These are phyloP conservation scores for Hypoxylon sp. DNA, from an alignment of 2,329 filamentous ascomycete genomes.

Conservation along the genomic window DNA sequence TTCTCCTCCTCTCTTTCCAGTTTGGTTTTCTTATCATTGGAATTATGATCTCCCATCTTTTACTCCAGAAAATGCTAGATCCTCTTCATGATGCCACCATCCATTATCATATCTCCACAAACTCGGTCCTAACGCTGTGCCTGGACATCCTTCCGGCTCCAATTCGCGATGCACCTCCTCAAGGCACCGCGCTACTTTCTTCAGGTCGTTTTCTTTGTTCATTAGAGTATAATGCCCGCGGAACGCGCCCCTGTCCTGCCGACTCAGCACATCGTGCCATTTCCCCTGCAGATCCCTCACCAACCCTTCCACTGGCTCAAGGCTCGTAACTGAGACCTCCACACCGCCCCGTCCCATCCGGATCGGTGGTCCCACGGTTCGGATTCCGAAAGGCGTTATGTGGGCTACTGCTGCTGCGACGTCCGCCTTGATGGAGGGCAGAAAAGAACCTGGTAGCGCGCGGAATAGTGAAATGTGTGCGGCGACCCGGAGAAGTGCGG, in stretches of 20 bases:
- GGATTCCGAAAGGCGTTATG: slow-evolving; percentile 25
- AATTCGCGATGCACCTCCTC: slow-evolving; percentile 24
- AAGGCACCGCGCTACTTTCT: slow-evolving; percentile 26
- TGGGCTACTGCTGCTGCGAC: slow-evolving; percentile 7
- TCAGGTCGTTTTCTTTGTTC: slow-evolving; percentile 40
- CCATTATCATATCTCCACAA: slow-evolving; percentile 43
- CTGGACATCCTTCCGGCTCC: slow-evolving; percentile 15
- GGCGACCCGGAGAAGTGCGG: slow-evolving; percentile 36
- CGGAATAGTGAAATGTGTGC: slow-evolving; percentile 46
- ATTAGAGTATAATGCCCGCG: slow-evolving; percentile 44
- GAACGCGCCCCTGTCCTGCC: slow-evolving; percentile 36
- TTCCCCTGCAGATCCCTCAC: slow-evolving; percentile 20
- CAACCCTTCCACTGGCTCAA: slow-evolving; percentile 24
- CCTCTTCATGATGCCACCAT: slow-evolving; percentile 39
- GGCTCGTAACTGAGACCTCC: slow-evolving; percentile 23
- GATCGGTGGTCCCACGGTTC: slow-evolving; percentile 23
- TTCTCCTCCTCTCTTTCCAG: background rate
- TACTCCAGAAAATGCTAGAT: slow-evolving; percentile 30
- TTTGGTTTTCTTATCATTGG: background rate
- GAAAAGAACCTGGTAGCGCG: slow-evolving; percentile 36
- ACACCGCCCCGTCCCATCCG: slow-evolving; percentile 35
- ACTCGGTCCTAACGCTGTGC: slow-evolving; percentile 30
- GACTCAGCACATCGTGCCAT: slow-evolving; percentile 36
- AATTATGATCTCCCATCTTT: background rate
- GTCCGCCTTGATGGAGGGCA: slow-evolving; percentile 23